phyloP scores from a whole-genome alignment of 257 asterid species.

The Solanum pinnatisectum region DNA sequence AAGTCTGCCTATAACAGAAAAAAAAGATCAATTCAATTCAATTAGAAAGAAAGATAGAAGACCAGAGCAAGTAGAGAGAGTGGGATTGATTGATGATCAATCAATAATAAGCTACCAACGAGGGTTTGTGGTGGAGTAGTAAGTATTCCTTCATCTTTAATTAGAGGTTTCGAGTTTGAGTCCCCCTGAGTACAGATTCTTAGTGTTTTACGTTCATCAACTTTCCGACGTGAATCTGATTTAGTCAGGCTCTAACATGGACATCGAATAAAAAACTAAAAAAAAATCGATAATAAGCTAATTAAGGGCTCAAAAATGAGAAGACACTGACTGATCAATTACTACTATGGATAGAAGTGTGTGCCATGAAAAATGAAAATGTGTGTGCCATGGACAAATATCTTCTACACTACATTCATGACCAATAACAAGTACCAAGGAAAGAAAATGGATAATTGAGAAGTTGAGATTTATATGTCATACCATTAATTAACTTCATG shows the following conservation, averaged over 20 bases:
- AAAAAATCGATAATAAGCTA: neutral
- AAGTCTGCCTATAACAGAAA: neutral
- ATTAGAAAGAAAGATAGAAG: neutral
- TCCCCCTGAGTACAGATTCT: fast-evolving
- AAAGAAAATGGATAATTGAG: neutral
- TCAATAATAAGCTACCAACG: neutral
- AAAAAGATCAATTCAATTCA: neutral
- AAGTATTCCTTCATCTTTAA: too few species aligned
- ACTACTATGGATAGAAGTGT: neutral
- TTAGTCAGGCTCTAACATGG: fast-evolving
- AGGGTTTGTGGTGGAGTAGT: fast-evolving
- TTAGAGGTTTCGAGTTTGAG: too few species aligned
- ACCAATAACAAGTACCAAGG: neutral
- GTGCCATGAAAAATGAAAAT: neutral
- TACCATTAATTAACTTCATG: neutral
- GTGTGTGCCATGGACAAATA: neutral
- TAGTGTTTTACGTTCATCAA: fast-evolving
- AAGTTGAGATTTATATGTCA: neutral
- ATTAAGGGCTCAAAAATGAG: neutral
- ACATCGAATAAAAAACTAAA: too few species aligned
- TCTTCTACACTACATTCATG: neutral
- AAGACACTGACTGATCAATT: neutral
- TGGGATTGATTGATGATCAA: neutral
- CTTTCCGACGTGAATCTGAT: fast-evolving
- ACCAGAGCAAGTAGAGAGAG: neutral